Evolutionary conservation across 2,329 filamentous ascomycete species (phyloP), one percentile per base, ranked within the genome.

Genomic region (Phyllosticta citribraziliensis): DNA sequence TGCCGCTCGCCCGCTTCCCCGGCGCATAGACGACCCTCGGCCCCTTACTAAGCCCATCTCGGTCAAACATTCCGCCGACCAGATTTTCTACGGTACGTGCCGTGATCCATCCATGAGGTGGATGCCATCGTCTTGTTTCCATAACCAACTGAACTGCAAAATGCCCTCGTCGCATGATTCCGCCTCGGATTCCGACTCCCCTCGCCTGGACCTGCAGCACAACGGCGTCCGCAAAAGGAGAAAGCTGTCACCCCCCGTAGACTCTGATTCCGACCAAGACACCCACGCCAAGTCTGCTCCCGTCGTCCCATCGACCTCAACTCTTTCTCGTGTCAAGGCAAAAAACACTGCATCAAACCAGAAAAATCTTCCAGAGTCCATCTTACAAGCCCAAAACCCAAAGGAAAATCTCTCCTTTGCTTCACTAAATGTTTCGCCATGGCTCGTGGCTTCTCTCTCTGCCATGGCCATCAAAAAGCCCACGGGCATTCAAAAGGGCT

Each of bases 401-500:
- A 62, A 62, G 25, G 67, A 72, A 60, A 80, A 84, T 70, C 77
- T 82, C 19, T 88, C 82, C 9, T 96, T 96, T 70, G 82, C 85
- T 19, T 83, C 84, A 11, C 76, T 97, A 57, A 79, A 84, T 57
- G 86, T 96, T 53, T 82, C 85, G 47, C 90, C 89, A 72, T 99
- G 94, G 94, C 85, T 99, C 3, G 86, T 95, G 1, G 84, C 87
- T 63, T 93, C 93, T 1, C 80, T 99, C 30, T 75, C 80, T 20
- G 79, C 82, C 27, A 85, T 90, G 83, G 90, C 91, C 30, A 97
- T 99, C 71, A 89, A 84, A 70, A 82, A 87, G 62, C 94, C 94
- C 0, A 99, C 94, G 0, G 88, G 88, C 17, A 97, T 99, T 78
- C 94, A 99, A 69, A 90, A 88, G 69, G 87, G 86, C 58, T 96